Evolutionary conservation across 2,329 filamentous ascomycete species (phyloP), one percentile per base, ranked within the genome.

Genomic region (Furcasterigmium sp.): DNA sequence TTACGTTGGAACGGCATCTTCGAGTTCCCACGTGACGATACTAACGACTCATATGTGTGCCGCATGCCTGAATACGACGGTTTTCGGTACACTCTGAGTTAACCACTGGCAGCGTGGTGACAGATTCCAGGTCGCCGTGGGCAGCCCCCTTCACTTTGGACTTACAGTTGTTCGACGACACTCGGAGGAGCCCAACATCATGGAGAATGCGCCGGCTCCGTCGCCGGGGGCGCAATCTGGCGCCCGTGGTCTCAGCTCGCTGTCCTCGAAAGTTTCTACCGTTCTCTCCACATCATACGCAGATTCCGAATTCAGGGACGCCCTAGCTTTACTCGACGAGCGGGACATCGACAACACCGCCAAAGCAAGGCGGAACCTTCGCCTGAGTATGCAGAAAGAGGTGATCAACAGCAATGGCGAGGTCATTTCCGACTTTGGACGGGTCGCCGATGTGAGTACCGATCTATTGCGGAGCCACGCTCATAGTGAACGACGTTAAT

Each of bases 211-310:
- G 15, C 11, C n/a, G 17, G 32, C 15, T 10, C 18, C n/a, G 18
- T 8, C 15, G 5, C 10, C 14, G 18, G 17, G 32, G n/a, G n/a
- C 32, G 8, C 32, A 35, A 17, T 11, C 15, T 15, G n/a, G n/a
- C 11, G 17, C 17, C 9, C 32, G 32, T 17, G 56, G 69, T 17
- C 56, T 69, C 13, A 88, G 80, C 62, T 85, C 89, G 8, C 70
- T 97, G 25, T 83, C 87, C 8, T 85, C 84, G 47, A 89, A 93
- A 58, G 79, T 96, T 53, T 87, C 88, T 19, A 84, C 80, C 48
- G 85, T 97, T 32, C 78, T 97, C 39, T 95, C 93, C 4, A 84
- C 89, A 3, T 95, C 91, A 0, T 96, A 95, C 65, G 86, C 90
- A 7, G 93, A 97, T 64, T 76, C 87, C 5, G 91, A 96, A 53